These are phyloP conservation scores for Chlamydomonas sp. DNA, from an alignment of 139 green algal species.

Conservation along the genomic window DNA sequence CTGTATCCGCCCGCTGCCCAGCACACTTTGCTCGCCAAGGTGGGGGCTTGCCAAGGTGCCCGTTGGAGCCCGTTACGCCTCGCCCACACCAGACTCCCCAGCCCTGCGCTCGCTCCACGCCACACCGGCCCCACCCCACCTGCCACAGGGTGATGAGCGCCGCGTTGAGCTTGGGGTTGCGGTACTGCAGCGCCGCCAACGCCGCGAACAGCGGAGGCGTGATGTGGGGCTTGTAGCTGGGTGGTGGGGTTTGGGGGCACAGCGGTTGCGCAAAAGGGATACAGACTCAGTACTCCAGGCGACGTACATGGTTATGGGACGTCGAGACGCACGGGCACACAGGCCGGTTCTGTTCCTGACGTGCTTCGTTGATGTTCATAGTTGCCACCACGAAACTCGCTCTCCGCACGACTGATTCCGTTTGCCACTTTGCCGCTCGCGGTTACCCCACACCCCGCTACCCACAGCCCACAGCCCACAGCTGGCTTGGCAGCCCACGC, in stretches of 20 bases:
- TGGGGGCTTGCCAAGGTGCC: background rate
- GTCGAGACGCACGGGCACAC: no score
- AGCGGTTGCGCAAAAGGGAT: background rate
- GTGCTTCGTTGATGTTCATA: no score
- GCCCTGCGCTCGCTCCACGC: background rate
- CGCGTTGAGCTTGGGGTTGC: background rate
- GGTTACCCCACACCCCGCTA: no score
- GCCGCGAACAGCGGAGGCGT: slow-evolving; percentile 3
- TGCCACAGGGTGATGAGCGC: slow-evolving; percentile 2
- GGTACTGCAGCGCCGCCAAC: slow-evolving; percentile 23
- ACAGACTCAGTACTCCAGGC: background rate
- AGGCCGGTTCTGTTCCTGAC: no score
- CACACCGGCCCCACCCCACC: background rate
- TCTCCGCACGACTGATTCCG: no score
- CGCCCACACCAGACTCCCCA: background rate
- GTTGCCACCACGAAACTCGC: no score
- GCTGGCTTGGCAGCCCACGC: no score
- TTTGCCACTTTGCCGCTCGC: no score
- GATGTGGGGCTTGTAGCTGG: background rate
- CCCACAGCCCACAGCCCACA: no score
- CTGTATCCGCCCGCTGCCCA: no score
- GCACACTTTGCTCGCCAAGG: no score
- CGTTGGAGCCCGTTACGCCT: background rate
- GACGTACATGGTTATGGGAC: background rate
- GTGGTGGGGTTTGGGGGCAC: background rate